Base-by-base conservation (phyloP, 1,284 basidiomycete genomes). In the Ceratobasidium sp. region DNA sequence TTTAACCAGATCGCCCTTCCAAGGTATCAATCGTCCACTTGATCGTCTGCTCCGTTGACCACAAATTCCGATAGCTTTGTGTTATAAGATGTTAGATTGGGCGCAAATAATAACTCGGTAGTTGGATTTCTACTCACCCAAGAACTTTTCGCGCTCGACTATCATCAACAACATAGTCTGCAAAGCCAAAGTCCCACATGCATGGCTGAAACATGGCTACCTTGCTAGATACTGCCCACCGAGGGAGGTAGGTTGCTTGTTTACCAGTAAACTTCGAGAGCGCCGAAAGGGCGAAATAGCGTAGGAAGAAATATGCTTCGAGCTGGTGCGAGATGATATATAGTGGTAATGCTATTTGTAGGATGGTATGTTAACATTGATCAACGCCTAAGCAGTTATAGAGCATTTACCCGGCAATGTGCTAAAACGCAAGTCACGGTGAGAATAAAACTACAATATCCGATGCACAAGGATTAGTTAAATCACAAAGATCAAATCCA, bases 131-230 rank as follows among this genome's bases (percentile, higher is more conserved):
- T 8, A 29, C 67, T 71, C 27, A 71, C 67, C 67, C 67, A 47
- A 71, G 56, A 19, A 71, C 44, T 29, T 71, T 60, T 15, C 67
- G 67, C 17, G 54, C 45, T 29, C 44, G 27, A 31, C 41, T 59
- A 41, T 71, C 67, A 60, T 71, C 67, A 33, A 71, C 48, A 8
- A 71, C 59, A 15, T 57, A 45, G 47, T 71, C 67, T 3, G 67
- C 67, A 50, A 71, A 57, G 22, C 41, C 47, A 47, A 71, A 51
- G 45, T 71, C 67, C 67, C 67, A 71, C 31, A 60, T 47, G 22
- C 41, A 45, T 17, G 67, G 67, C 27, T 71, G 67, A 33, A 71
- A 54, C 7, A 48, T 29, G 11, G 36, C 56, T 15, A 60, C n/a
- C 24, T 60, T 47, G 8, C 54, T 47, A 45, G 22, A 11, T 29